These are phyloP conservation scores for Zygoascus meyerae DNA, from an alignment of 1,139 yeast species.

Conservation along the genomic window DNA sequence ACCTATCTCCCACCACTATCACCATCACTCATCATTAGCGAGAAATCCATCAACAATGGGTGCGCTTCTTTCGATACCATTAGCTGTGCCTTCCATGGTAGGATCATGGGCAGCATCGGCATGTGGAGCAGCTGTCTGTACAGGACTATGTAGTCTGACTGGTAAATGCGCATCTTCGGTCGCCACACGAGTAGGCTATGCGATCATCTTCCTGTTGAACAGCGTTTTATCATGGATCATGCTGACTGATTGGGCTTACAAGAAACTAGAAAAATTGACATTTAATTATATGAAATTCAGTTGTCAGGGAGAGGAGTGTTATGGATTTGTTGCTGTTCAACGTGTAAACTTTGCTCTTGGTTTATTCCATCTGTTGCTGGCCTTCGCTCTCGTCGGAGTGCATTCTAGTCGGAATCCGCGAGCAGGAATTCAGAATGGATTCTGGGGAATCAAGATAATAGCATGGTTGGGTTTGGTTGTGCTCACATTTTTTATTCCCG, in stretches of 20 bases:
- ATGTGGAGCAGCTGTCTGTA: slow-evolving; percentile 77
- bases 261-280: slow-evolving; percentile 67
- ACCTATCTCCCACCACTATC: background rate
- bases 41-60: slow-evolving; percentile 52
- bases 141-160: slow-evolving; percentile 54
- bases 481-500: slow-evolving; percentile 75
- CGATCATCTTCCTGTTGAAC: slow-evolving; percentile 67
- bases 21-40: background rate
- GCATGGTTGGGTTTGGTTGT: slow-evolving; percentile 55
- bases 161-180: slow-evolving; percentile 63
- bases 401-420: slow-evolving; percentile 75
- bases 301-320: slow-evolving; percentile 82
- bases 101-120: slow-evolving; percentile 74
- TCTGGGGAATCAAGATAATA: slow-evolving; percentile 74
- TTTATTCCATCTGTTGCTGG: slow-evolving; percentile 65
- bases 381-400: slow-evolving; percentile 62
- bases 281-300: slow-evolving; percentile 57
- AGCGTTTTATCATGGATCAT: slow-evolving; percentile 87
- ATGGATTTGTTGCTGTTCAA: slow-evolving; percentile 89
- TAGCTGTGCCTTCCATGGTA: slow-evolving; percentile 51
- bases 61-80: slow-evolving; percentile 68
- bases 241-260: slow-evolving; percentile 73
- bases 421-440: slow-evolving; percentile 79
- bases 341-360: slow-evolving; percentile 88
- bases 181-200: slow-evolving; percentile 78